A percentile compares a stretch with the other conserved stretches of the same genome.
Evolutionary conservation across 495 filamentous ascomycete genomes (phyloP).

Genomic region (Lentithecium fluviatile): DNA sequence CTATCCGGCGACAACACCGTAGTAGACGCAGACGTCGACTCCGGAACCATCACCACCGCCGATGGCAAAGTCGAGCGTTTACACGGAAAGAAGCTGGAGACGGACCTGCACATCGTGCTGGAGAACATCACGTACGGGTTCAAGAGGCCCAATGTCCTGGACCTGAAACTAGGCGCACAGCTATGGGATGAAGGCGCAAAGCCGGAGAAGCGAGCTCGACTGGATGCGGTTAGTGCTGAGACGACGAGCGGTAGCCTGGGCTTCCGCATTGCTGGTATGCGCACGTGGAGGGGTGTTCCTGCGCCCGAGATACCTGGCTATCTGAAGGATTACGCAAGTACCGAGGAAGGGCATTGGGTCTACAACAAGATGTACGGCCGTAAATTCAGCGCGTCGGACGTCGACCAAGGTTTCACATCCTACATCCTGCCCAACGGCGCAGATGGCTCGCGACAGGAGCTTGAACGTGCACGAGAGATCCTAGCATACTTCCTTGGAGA

Average conservation of each 20-base stretch:
- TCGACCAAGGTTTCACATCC: slow-evolving; percentile 70
- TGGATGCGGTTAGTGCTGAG: slow-evolving; percentile 73
- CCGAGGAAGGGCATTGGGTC: slow-evolving; percentile 62
- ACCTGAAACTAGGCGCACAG: slow-evolving; percentile 83
- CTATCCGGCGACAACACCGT: slow-evolving; percentile 41
- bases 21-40: slow-evolving; percentile 23
- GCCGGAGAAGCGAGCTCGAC: slow-evolving; percentile 68
- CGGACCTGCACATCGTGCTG: slow-evolving; percentile 77
- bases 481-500: slow-evolving; percentile 65
- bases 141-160: slow-evolving; percentile 84
- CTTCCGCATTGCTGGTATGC: slow-evolving; percentile 92
- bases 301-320: slow-evolving; percentile 44
- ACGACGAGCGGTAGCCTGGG: slow-evolving; percentile 81
- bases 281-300: slow-evolving; percentile 70
- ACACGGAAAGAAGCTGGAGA: slow-evolving; percentile 50
- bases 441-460: slow-evolving; percentile 1
- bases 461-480: slow-evolving; percentile 55
- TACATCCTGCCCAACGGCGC: slow-evolving; percentile 60
- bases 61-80: slow-evolving; percentile 49
- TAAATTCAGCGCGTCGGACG: slow-evolving; percentile 65
- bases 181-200: slow-evolving; percentile 85
- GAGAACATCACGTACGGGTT: slow-evolving; percentile 84
- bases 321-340: slow-evolving; percentile 47
- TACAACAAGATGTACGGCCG: slow-evolving; percentile 91
- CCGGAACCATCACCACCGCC: slow-evolving; percentile 32